Conservation (phyloP, 108 stramenopile species). For the Cyclostephanos invisitatus region DNA sequence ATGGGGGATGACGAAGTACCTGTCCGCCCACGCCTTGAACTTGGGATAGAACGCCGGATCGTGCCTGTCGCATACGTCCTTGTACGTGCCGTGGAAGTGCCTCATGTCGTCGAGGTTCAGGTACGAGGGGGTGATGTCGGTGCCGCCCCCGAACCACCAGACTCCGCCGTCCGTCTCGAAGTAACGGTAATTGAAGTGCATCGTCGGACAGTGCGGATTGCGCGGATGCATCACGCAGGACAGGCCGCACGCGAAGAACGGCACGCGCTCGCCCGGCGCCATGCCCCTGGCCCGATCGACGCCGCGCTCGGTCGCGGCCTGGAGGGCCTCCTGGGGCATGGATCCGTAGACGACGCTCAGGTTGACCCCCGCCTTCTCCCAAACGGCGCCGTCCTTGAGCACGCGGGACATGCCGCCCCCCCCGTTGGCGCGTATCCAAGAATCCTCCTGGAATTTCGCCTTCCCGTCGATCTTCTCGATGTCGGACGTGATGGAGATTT, state of each 20-base stretch:
- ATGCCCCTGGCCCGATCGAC: conserved; percentile 92
- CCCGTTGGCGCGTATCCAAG: conserved; percentile 92
- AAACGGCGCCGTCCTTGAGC: conserved; percentile 91
- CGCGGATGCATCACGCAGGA: conserved; percentile 97
- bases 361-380: conserved; percentile 98
- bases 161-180: conserved; percentile 99
- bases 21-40: conserved; percentile 99
- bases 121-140: conserved; percentile 99
- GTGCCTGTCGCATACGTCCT: conserved; percentile 98
- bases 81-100: conserved; percentile 98
- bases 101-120: conserved; percentile 94
- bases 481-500: conserved; percentile 88
- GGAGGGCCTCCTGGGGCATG: conserved; percentile 92
- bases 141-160: conserved; percentile 99
- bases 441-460: conserved; percentile 90
- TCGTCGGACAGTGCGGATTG: conserved; percentile 96
- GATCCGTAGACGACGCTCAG: conserved; percentile 95
- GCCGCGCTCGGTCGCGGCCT: conserved; percentile 95
- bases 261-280: conserved; percentile 88
- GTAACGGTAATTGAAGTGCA: conserved; percentile 99
- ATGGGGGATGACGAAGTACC: conserved; percentile 95
- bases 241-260: conserved; percentile 98
- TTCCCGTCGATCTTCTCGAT: conserved; percentile 93
- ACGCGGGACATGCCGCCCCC: conserved; percentile 98
- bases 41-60: conserved; percentile 93